A percentile compares a stretch with the other conserved stretches of the same genome.
Evolutionary conservation across 495 filamentous ascomycete species (phyloP).

Genomic region (Umbilicaria muhlenbergii): DNA sequence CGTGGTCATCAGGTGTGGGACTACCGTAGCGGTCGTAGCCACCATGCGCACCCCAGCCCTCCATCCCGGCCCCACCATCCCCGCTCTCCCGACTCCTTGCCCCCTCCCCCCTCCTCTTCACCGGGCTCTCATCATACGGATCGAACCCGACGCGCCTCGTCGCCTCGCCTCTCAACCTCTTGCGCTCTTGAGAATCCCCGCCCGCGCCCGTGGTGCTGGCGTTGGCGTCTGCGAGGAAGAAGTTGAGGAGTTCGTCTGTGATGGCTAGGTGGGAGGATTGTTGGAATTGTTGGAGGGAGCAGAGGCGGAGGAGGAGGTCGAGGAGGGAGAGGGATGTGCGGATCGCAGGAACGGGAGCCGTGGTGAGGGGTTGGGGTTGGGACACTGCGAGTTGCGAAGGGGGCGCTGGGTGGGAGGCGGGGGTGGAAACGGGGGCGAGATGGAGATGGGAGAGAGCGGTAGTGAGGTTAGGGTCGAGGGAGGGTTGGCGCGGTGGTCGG

Average conservation of each 20-base stretch:
- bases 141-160: slow-evolving; percentile 77
- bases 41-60: too few relatives aligned
- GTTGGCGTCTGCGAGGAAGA: slow-evolving; percentile 72
- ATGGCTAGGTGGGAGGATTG: slow-evolving; percentile 86
- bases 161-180: slow-evolving; percentile 54
- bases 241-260: slow-evolving; percentile 84
- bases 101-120: slow-evolving; percentile 49
- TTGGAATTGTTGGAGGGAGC: slow-evolving; percentile 90
- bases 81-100: slow-evolving; percentile 41
- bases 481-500: slow-evolving; percentile 9
- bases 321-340: slow-evolving; percentile 82
- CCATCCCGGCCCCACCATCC: background rate
- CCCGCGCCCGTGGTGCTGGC: slow-evolving; percentile 57
- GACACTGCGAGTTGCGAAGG: slow-evolving; percentile 21
- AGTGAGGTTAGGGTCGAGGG: slow-evolving; percentile 25
- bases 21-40: background rate
- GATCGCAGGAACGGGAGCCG: slow-evolving; percentile 29
- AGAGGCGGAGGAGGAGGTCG: slow-evolving; percentile 84
- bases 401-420: background rate
- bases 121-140: slow-evolving; percentile 58
- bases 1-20: background rate
- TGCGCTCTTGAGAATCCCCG: slow-evolving; percentile 52
- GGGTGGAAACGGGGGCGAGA: background rate
- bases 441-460: slow-evolving; percentile 23
- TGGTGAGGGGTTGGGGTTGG: slow-evolving; percentile 22